A percentile compares a stretch with the other conserved stretches of the same genome.
Conservation (phyloP, 2,329 filamentous ascomycete genomes). For the Hypoxylon sp. region DNA sequence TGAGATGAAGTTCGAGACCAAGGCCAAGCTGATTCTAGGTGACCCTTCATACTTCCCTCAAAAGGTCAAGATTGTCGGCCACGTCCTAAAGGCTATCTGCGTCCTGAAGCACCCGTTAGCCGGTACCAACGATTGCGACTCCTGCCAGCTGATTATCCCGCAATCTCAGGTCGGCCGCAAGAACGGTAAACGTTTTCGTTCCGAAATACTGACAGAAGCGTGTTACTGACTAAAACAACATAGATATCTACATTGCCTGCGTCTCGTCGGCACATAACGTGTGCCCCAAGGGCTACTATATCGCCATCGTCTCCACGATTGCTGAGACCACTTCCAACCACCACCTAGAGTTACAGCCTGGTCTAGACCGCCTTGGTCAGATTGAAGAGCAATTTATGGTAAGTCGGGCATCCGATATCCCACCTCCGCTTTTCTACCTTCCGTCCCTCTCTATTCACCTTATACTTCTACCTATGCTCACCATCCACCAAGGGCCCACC, state of each 20-base stretch:
- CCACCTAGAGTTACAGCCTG: conserved; percentile 93
- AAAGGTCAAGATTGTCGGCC: conserved; percentile 89
- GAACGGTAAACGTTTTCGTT: conserved; percentile 75
- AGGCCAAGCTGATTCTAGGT: conserved; percentile 94
- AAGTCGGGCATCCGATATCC: conserved; percentile 47
- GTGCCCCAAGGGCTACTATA: conserved; percentile 98
- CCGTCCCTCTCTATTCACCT: not conserved
- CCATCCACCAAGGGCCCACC: conserved; percentile 72
- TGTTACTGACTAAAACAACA: conserved; percentile 27
- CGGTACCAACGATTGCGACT: conserved; percentile 90
- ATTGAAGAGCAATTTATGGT: conserved; percentile 99
- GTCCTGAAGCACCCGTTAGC: conserved; percentile 95
- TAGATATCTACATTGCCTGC: conserved; percentile 89
- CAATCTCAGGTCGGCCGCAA: conserved; percentile 97
- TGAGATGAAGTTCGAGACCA: conserved; percentile 96
- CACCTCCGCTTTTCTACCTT: not conserved
- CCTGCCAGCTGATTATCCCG: conserved; percentile 94
- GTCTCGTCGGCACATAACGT: conserved; percentile 98
- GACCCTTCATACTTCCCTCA: conserved; percentile 96
- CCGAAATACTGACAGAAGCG: not conserved
- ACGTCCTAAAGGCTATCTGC: conserved; percentile 96
- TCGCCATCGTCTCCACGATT: conserved; percentile 98
- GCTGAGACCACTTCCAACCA: conserved; percentile 93
- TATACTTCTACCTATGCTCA: conserved; percentile 7
- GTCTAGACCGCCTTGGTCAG: conserved; percentile 89